Conservation (phyloP, 2,329 filamentous ascomycete species). For the Bipolaris oryzae region DNA sequence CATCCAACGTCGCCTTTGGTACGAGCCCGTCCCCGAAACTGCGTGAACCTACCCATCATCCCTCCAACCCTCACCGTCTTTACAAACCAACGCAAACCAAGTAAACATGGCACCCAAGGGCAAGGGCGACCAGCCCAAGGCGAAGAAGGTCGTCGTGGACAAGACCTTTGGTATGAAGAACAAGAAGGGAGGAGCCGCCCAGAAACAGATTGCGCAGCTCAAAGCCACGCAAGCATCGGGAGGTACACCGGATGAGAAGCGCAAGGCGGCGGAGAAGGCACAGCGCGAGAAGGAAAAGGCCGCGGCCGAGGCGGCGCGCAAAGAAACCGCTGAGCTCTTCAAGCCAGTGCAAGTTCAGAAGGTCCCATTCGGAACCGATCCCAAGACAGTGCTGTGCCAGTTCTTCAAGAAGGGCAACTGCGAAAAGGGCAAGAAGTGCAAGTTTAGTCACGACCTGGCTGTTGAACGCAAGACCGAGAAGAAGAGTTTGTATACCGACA, state of each 20-base stretch:
- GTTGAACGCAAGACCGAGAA: conserved; percentile 93
- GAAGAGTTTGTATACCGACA: conserved; percentile 88
- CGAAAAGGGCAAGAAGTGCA: conserved; percentile 93
- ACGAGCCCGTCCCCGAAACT: neutral
- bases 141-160: conserved; percentile 77
- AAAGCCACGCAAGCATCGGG: conserved; percentile 63
- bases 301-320: conserved; percentile 83
- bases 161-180: conserved; percentile 99
- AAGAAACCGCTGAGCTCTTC: conserved; percentile 80
- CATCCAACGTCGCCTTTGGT: conserved; percentile 24
- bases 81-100: conserved; percentile 16
- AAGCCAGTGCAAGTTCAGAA: conserved; percentile 96
- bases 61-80: conserved; percentile 10
- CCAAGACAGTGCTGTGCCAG: conserved; percentile 94
- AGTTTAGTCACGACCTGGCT: conserved; percentile 91
- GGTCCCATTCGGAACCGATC: conserved; percentile 95
- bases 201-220: conserved; percentile 89
- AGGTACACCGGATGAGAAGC: conserved; percentile 86
- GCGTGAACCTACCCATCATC: neutral
- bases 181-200: conserved; percentile 91
- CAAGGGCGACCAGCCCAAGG: conserved; percentile 54
- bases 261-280: conserved; percentile 69
- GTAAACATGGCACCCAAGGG: conserved; percentile 74
- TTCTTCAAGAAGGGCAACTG: conserved; percentile 98
- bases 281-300: conserved; percentile 84